Percentiles rank a stretch among this genome's conserved stretches.
Conservation (phyloP, 176 grass and related monocot species). For the Sorghum bicolor region DNA sequence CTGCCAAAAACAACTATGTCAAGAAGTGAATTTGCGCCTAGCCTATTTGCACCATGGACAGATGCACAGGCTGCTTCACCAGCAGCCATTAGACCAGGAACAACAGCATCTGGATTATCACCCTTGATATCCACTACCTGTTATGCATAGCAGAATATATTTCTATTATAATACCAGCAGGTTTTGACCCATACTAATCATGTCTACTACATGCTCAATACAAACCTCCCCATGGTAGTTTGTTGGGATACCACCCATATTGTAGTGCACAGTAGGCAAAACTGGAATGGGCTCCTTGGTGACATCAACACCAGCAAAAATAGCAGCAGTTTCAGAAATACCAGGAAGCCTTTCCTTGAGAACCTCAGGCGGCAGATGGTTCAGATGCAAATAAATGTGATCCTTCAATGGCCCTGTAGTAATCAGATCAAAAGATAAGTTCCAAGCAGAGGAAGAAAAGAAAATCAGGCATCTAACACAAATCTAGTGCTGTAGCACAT, state of each 20-base stretch:
- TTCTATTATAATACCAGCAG: constrained; percentile 12
- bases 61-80: constrained; percentile 85
- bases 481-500: neutral
- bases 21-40: constrained; percentile 79
- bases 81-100: constrained; percentile 74
- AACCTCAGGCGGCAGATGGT: constrained; percentile 80
- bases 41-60: constrained; percentile 74
- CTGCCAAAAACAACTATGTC: constrained; percentile 90
- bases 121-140: constrained; percentile 70
- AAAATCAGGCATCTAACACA: neutral
- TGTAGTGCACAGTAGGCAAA: constrained; percentile 96
- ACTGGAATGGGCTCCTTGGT: constrained; percentile 98
- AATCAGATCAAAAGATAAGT: constrained; percentile 29
- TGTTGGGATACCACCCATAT: constrained; percentile 98
- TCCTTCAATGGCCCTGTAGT: constrained; percentile 79
- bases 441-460: neutral
- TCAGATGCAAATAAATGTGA: constrained; percentile 86
- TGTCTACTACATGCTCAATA: neutral
- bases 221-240: constrained; percentile 93
- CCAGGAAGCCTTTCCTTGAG: constrained; percentile 96
- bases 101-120: constrained; percentile 55
- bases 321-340: constrained; percentile 97
- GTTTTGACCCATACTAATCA: neutral
- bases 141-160: constrained; percentile 13
- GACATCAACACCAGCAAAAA: constrained; percentile 95